Evolutionary conservation across 2,329 filamentous ascomycete species (phyloP).

Genomic region (Truncatella angustata): DNA sequence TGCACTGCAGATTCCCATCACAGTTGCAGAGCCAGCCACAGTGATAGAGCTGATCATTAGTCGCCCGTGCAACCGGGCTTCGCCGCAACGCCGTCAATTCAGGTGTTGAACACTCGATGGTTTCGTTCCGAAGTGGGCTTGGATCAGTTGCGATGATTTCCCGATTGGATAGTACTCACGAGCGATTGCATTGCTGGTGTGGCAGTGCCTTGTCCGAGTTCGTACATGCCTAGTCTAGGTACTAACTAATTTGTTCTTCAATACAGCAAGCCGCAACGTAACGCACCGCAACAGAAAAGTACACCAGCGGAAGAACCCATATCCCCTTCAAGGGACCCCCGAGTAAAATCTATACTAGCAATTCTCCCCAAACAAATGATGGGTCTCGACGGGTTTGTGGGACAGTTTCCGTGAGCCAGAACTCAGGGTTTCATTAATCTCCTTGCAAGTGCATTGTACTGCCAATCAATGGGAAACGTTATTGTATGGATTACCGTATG

Average conservation of each 20-base stretch:
- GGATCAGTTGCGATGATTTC: neutral
- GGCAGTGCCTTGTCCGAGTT: constrained; percentile 1
- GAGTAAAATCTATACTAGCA: constrained; percentile 4
- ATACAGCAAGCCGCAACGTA: too few relatives aligned
- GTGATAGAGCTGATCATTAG: constrained; percentile 4
- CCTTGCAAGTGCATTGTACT: neutral
- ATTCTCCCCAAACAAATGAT: constrained; percentile 5
- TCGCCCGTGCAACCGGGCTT: neutral
- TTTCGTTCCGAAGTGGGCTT: neutral
- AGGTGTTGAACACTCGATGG: neutral
- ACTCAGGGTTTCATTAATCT: neutral
- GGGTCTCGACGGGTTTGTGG: constrained; percentile 3
- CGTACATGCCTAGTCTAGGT: too few relatives aligned
- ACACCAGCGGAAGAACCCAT: neutral
- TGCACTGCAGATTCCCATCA: neutral
- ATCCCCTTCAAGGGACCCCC: neutral
- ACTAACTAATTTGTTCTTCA: too few relatives aligned
- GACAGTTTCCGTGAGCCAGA: constrained; percentile 7
- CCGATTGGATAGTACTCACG: neutral
- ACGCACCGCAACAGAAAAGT: neutral
- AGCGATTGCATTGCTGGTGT: neutral
- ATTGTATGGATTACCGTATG: constrained; percentile 2
- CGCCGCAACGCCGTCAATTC: neutral
- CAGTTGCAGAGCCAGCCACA: neutral
- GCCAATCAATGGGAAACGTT: constrained; percentile 8